phyloP scores from a whole-genome alignment of 2,329 filamentous ascomycete genomes.

The Phaeomoniella chlamydospora region DNA sequence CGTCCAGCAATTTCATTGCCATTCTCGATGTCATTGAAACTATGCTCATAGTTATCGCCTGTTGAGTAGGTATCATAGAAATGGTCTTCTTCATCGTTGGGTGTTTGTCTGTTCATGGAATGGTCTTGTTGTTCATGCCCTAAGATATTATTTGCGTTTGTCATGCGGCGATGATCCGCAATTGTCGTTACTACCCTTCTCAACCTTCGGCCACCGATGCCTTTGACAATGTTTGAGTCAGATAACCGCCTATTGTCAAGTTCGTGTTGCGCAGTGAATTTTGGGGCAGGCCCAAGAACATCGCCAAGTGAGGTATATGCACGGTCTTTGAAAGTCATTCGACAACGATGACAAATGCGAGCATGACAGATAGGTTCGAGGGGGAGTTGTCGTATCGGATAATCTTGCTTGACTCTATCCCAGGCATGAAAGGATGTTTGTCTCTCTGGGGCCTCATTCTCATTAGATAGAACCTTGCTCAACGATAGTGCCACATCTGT shows the following conservation, averaged over 20 bases:
- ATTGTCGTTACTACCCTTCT: neutral
- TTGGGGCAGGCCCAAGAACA: slow-evolving; percentile 20
- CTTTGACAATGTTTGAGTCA: slow-evolving; percentile 11
- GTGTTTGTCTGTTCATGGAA: neutral
- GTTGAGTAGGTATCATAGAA: neutral
- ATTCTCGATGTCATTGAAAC: neutral
- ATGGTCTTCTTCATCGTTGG: neutral
- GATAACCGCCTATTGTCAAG: slow-evolving; percentile 15
- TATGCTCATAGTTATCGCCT: neutral
- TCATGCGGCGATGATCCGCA: neutral
- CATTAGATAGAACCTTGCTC: slow-evolving; percentile 3
- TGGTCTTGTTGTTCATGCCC: neutral
- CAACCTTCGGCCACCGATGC: slow-evolving; percentile 3
- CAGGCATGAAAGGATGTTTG: slow-evolving; percentile 3
- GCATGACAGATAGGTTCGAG: slow-evolving; percentile 21
- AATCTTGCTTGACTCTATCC: neutral
- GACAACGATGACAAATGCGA: slow-evolving; percentile 33
- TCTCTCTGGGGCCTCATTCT: neutral
- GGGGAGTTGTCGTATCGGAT: neutral
- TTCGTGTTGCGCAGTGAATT: slow-evolving; percentile 15
- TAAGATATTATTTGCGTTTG: neutral
- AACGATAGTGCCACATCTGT: neutral
- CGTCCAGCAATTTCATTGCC: neutral
- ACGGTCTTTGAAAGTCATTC: slow-evolving; percentile 27
- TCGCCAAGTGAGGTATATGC: slow-evolving; percentile 15